These are phyloP conservation scores for Anisodus acutangulus DNA, from an alignment of 257 asterid species.

Conservation along the genomic window DNA sequence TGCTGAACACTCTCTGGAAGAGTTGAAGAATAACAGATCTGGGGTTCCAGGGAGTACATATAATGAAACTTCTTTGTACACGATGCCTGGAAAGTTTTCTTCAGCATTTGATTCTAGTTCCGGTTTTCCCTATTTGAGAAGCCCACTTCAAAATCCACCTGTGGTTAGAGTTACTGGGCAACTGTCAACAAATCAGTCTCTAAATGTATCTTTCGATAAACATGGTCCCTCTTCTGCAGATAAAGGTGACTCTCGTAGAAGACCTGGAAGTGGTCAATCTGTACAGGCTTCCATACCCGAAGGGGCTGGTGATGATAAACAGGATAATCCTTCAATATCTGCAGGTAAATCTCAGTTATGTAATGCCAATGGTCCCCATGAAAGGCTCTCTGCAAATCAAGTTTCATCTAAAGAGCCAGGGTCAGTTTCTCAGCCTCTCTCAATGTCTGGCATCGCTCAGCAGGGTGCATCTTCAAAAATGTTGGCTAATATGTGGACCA, in stretches of 20 bases:
- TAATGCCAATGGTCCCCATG: slow-evolving; percentile 45
- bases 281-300: slow-evolving; percentile 45
- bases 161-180: slow-evolving; percentile 49
- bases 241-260: slow-evolving; percentile 43
- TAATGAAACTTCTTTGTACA: slow-evolving; percentile 44
- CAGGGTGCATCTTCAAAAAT: slow-evolving; percentile 45
- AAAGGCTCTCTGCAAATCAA: slow-evolving; percentile 47
- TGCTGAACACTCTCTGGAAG: slow-evolving; percentile 49
- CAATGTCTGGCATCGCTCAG: slow-evolving; percentile 42
- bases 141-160: slow-evolving; percentile 57
- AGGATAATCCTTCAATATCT: slow-evolving; percentile 42
- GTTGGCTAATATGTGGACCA: slow-evolving; percentile 52
- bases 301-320: slow-evolving; percentile 44
- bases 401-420: slow-evolving; percentile 41
- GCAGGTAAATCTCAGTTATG: slow-evolving; percentile 39
- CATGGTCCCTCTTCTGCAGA: slow-evolving; percentile 45
- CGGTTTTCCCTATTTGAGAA: slow-evolving; percentile 52
- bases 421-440: slow-evolving; percentile 45
- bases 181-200: slow-evolving; percentile 36
- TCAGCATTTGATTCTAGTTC: slow-evolving; percentile 44
- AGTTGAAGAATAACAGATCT: slow-evolving; percentile 46
- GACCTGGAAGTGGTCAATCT: slow-evolving; percentile 40
- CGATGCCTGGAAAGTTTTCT: slow-evolving; percentile 51
- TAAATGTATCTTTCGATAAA: slow-evolving; percentile 39
- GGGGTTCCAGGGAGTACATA: slow-evolving; percentile 46